Conservation (phyloP, 2,329 filamentous ascomycete species). For the Botrytis pseudocinerea region DNA sequence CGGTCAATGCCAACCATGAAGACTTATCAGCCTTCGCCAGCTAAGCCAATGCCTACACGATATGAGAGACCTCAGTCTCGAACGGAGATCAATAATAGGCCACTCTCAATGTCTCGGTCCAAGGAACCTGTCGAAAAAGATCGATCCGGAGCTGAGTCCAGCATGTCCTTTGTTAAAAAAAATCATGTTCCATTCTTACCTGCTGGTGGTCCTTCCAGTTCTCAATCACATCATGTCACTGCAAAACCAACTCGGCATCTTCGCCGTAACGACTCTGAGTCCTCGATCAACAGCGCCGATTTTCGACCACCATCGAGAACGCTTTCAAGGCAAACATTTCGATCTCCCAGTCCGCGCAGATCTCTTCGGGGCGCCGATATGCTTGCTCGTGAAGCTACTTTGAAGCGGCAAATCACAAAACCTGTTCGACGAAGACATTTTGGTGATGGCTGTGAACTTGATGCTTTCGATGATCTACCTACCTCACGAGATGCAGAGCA, state of each 20-base stretch:
- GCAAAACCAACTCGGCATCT: conserved; percentile 70
- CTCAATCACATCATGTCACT: conserved; percentile 75
- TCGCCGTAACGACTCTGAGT: conserved; percentile 81
- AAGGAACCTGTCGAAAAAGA: conserved; percentile 68
- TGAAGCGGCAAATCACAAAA: conserved; percentile 72
- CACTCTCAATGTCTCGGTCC: conserved; percentile 56
- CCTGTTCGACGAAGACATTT: conserved; percentile 72
- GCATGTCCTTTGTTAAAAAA: conserved; percentile 56
- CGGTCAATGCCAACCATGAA: conserved; percentile 63
- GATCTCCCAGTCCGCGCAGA: conserved; percentile 56
- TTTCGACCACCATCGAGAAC: conserved; percentile 58
- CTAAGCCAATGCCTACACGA: conserved; percentile 50
- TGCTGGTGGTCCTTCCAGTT: conserved; percentile 65
- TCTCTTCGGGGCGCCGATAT: conserved; percentile 47
- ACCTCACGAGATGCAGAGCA: conserved; percentile 82
- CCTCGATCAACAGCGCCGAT: conserved; percentile 58
- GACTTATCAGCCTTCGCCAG: conserved; percentile 50
- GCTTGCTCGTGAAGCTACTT: conserved; percentile 47
- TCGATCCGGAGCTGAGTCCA: conserved; percentile 51
- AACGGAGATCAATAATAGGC: conserved; percentile 50
- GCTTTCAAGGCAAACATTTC: conserved; percentile 57
- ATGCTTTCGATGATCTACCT: conserved; percentile 91
- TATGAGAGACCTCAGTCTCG: conserved; percentile 62
- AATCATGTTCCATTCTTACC: conserved; percentile 74
- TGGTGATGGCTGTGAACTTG: conserved; percentile 89